Evolutionary conservation across 306 rosid species (phyloP).

Genomic region (Abrus pulchellus): DNA sequence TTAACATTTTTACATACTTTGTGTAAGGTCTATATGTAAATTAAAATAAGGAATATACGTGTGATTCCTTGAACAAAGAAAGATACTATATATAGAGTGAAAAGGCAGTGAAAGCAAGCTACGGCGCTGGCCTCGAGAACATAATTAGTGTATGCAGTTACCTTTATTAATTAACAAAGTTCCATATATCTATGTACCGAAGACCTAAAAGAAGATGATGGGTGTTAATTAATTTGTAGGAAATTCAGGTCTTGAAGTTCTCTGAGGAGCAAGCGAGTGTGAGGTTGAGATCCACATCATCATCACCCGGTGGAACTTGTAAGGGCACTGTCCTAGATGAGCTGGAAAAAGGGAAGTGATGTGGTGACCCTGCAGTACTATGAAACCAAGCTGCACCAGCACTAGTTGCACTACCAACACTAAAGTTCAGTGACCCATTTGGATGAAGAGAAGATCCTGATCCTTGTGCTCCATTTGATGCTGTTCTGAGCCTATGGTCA

Average conservation of each 20-base stretch:
- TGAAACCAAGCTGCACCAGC: not conserved
- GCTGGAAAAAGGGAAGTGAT: not conserved
- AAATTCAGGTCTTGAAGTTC: not conserved
- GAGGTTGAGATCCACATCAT: constrained; percentile 30
- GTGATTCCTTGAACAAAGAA: not conserved
- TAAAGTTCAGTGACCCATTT: not conserved
- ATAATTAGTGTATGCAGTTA: not conserved
- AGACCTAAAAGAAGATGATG: not conserved
- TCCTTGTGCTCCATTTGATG: not conserved
- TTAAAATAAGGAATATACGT: not conserved
- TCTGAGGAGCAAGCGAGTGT: not conserved
- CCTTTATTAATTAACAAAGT: not conserved
- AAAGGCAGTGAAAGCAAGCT: not conserved
- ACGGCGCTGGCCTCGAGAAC: not conserved
- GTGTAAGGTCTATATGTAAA: not conserved
- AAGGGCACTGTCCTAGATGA: too few relatives aligned
- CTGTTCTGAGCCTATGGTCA: not conserved
- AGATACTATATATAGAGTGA: not conserved
- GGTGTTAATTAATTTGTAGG: not conserved
- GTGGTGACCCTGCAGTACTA: not conserved
- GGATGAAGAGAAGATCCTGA: not conserved
- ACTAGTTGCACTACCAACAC: not conserved
- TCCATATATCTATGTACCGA: not conserved
- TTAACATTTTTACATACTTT: not conserved
- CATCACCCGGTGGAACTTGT: not conserved